A percentile compares a stretch with the other conserved stretches of the same genome.
These are phyloP conservation scores for Cyclotella distinguenda DNA, from an alignment of 108 stramenopile species.

Conservation along the genomic window DNA sequence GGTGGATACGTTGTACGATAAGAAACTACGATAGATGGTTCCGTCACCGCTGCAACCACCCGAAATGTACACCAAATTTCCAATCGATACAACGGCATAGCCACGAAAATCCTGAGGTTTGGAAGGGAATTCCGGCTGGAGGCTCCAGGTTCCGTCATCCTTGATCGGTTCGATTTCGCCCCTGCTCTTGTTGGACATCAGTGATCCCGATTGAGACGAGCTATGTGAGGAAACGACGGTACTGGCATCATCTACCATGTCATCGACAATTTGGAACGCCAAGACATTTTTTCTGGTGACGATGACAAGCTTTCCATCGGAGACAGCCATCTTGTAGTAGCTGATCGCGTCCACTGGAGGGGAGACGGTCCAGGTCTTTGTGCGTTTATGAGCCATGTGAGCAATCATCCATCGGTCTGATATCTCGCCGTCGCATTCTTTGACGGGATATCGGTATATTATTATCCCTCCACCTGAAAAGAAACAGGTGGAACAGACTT, in stretches of 20 bases:
- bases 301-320: conserved; percentile 19
- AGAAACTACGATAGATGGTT: conserved; percentile 14
- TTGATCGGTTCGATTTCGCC: conserved; percentile 9
- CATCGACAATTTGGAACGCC: conserved; percentile 26
- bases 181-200: not conserved
- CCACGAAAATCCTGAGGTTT: conserved; percentile 25
- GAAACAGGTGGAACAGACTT: conserved; percentile 4
- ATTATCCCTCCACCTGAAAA: conserved; percentile 5
- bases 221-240: not conserved
- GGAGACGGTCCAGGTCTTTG: conserved; percentile 17
- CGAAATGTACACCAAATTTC: conserved; percentile 21
- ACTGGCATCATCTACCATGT: conserved; percentile 8
- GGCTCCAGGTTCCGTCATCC: conserved; percentile 24
- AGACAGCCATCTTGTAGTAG: conserved; percentile 11
- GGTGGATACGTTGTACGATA: conserved; percentile 21
- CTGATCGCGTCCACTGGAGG: conserved; percentile 18
- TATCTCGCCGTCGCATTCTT: not conserved
- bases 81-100: conserved; percentile 15
- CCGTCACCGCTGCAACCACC: conserved; percentile 25
- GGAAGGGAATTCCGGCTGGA: conserved; percentile 14
- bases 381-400: conserved; percentile 15
- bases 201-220: not conserved
- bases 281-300: conserved; percentile 1
- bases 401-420: conserved; percentile 25
- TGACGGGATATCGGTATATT: conserved; percentile 15